Base-by-base conservation (phyloP, 768 basidiomycete species). In the Imleria badia region DNA sequence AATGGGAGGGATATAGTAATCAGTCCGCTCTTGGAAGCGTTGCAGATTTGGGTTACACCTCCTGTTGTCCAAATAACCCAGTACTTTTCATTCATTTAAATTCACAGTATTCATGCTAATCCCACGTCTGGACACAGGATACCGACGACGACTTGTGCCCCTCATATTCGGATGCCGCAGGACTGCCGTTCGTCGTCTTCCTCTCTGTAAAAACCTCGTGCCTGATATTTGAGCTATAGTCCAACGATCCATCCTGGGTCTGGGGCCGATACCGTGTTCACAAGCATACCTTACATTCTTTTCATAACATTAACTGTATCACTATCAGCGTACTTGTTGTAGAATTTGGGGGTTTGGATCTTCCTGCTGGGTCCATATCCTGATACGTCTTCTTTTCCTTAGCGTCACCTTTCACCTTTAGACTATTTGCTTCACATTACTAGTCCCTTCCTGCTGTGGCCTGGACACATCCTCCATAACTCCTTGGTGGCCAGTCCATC, bases 21-120 rank as follows among this genome's bases (percentile, higher is more conserved):
- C 65, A 78, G 15, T 73, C 81, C 14, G 87, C 89, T 14, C 72
- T 92, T 36, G 91, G 91, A 20, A 87, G 83, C 52, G 85, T 88
- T 17, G 64, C 78, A 20, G 72, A 74, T 55, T 69, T 87, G 31
- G 87, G 78, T 12, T 73, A 75, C 19, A 73, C 81, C 49, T 86
- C 76, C 5, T 92, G 91, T 65, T 94, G 91, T 69, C 89, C 91
- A 30, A 78, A 79, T 7, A 69, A 91, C 59, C 86, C 88, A 29
- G 86, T 86, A 54, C 55, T 35, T 75, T 69, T 39, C 41, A 26
- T 51, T 30, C 33, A 26, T 51, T 30, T 29, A 23, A 26, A 30
- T 17, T 14, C 33, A 13, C 20, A 17, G 1, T 36, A 22, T 53
- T 29, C 13, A 46, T 35, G 14, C 57, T 57, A 29, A 68, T 45